These are phyloP conservation scores for Syzygium jambos DNA, from an alignment of 345 rosid species.

Conservation along the genomic window DNA sequence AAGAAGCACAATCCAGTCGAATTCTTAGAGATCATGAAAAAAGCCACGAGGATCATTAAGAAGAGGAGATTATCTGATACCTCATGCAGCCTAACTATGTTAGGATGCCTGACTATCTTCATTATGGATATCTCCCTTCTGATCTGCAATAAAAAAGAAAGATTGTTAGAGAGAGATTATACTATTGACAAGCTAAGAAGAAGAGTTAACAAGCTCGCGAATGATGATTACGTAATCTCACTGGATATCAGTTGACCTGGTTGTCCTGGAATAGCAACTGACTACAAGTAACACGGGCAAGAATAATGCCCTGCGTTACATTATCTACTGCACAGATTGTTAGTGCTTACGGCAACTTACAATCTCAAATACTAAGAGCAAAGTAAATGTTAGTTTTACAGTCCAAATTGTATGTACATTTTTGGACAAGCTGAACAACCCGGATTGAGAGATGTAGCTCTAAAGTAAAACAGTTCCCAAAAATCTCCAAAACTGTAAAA, in stretches of 20 bases:
- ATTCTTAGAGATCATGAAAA: background rate
- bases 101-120: slow-evolving; percentile 87
- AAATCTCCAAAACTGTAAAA: background rate
- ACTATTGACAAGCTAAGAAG: background rate
- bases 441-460: background rate
- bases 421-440: too few relatives aligned
- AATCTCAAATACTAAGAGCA: background rate
- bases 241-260: background rate
- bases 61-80: slow-evolving; percentile 16
- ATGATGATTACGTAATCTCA: background rate
- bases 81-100: slow-evolving; percentile 79
- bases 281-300: background rate
- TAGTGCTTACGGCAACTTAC: background rate
- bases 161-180: background rate
- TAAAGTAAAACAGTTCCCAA: background rate
- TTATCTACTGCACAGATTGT: background rate
- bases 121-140: slow-evolving; percentile 85
- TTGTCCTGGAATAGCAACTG: background rate
- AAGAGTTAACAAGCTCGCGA: background rate
- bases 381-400: background rate
- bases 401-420: background rate
- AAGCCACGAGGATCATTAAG: background rate
- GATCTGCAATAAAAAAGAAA: slow-evolving; percentile 31
- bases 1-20: background rate
- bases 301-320: background rate